phyloP scores from a whole-genome alignment of 345 rosid species.

The Litchi chinensis region DNA sequence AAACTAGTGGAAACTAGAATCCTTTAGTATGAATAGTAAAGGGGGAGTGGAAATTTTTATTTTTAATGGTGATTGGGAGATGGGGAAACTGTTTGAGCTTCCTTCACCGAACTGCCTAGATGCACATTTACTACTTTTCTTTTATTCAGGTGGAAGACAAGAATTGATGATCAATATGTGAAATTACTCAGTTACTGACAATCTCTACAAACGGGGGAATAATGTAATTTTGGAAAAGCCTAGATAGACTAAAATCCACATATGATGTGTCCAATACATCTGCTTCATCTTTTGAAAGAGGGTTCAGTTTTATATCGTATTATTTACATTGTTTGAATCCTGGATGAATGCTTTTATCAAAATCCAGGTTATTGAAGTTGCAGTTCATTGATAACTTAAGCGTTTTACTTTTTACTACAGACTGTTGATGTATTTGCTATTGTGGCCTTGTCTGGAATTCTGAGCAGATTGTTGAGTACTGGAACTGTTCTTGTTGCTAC shows the following conservation, averaged over 20 bases:
- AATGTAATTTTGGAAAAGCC: neutral
- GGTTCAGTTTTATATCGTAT: neutral
- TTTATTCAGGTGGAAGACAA: neutral
- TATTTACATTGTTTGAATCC: neutral
- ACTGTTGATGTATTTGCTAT: slow-evolving; percentile 95
- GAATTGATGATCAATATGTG: neutral
- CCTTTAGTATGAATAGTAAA: neutral
- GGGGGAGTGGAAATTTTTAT: neutral
- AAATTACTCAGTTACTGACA: neutral
- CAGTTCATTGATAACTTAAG: slow-evolving; percentile 24
- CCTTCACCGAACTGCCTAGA: neutral
- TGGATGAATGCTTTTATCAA: slow-evolving; percentile 3
- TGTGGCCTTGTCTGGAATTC: slow-evolving; percentile 97
- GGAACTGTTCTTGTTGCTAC: slow-evolving; percentile 96
- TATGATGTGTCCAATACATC: neutral
- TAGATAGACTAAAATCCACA: neutral
- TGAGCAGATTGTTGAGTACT: slow-evolving; percentile 81
- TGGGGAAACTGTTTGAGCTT: neutral
- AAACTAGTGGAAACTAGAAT: neutral
- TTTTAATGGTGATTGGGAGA: neutral
- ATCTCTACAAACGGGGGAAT: neutral
- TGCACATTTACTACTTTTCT: neutral
- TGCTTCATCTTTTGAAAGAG: slow-evolving; percentile 1
- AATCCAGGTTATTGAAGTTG: slow-evolving; percentile 14
- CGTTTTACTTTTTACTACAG: slow-evolving; percentile 55